Conservation (phyloP, 805 yeast species). For the Wickerhamomyces alni region DNA sequence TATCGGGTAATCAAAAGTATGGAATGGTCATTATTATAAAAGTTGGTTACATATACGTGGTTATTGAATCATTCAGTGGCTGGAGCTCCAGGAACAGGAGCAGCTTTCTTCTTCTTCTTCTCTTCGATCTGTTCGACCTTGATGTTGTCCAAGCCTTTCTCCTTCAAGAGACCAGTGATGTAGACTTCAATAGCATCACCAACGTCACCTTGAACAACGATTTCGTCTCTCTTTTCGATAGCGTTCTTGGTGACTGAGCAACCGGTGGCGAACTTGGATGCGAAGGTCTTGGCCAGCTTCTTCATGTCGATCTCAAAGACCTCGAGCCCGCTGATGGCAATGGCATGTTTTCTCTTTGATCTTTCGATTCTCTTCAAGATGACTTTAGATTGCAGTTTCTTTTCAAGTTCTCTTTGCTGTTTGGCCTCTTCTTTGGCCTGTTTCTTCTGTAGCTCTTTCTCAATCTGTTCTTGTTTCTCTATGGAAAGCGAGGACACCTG, state of each 20-base stretch:
- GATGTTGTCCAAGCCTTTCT: constrained; percentile 76
- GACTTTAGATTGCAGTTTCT: constrained; percentile 75
- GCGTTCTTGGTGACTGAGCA: constrained; percentile 78
- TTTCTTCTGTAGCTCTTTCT: constrained; percentile 75
- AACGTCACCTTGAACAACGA: constrained; percentile 91
- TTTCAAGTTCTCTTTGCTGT: constrained; percentile 77
- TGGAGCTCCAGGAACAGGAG: constrained; percentile 2
- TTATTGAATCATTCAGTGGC: not conserved
- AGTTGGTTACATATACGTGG: not conserved
- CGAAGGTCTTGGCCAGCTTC: constrained; percentile 86
- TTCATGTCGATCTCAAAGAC: constrained; percentile 85
- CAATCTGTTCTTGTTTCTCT: constrained; percentile 78
- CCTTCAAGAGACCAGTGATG: constrained; percentile 62
- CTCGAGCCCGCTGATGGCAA: constrained; percentile 83
- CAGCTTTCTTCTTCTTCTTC: constrained; percentile 60
- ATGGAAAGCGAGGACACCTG: constrained; percentile 56
- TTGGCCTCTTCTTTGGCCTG: constrained; percentile 83
- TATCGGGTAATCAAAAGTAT: not conserved
- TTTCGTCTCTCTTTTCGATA: constrained; percentile 88
- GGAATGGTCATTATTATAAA: not conserved
- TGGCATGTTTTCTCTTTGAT: constrained; percentile 81
- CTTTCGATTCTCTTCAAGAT: constrained; percentile 82
- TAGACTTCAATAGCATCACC: constrained; percentile 84
- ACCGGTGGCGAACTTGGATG: constrained; percentile 93
- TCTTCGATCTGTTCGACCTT: constrained; percentile 88